Evolutionary conservation across 768 basidiomycete genomes (phyloP), one percentile per base, ranked within the genome.

Genomic region (Suillus discolor): DNA sequence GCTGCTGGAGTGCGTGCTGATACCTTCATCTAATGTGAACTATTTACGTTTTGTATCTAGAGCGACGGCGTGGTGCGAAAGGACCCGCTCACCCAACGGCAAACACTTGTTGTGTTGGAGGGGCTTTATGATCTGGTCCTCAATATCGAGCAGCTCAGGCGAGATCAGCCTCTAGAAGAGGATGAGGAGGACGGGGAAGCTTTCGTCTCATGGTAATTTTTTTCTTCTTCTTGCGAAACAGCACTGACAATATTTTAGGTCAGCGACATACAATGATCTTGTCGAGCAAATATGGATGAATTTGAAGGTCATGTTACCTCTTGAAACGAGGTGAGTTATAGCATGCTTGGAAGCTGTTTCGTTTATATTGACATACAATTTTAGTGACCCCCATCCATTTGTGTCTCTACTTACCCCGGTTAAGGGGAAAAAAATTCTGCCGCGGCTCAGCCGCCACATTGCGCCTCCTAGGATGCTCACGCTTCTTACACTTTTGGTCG

Each of bases 311-410:
- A 90, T 93, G 82, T 89, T 93, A 6, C 94, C 95, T 47, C 85
- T 99, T 20, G 96, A 96, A 74, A 91, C 92, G n/a, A 96, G 95
- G 96, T 94, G 67, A 45, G 81, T 68, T 1, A 47, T 36, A 47
- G 0, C 13, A 11, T 20, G 6, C 5, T 60, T 28, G 25, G 41
- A 28, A 60, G 2, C 18, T 18, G 6, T 42, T 31, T 31, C 12
- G 18, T 60, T 42, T 28, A 9, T 53, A 57, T 47, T 63, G 13
- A 38, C 1, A 20, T 60, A 63, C 36, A 47, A 6, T 57, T 57
- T 1, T 69, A 96, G 96, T 75, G 85, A 92, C 68, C 97, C 97
- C 3, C 97, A 99, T 79, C 97, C 97, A 2, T 98, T 99, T 80
- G 89, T 99, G 69, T 95, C 96, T 3, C 83, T 99, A 41, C 84